phyloP scores from a whole-genome alignment of 176 grass and related monocot species.

The Oryza glaberrima region DNA sequence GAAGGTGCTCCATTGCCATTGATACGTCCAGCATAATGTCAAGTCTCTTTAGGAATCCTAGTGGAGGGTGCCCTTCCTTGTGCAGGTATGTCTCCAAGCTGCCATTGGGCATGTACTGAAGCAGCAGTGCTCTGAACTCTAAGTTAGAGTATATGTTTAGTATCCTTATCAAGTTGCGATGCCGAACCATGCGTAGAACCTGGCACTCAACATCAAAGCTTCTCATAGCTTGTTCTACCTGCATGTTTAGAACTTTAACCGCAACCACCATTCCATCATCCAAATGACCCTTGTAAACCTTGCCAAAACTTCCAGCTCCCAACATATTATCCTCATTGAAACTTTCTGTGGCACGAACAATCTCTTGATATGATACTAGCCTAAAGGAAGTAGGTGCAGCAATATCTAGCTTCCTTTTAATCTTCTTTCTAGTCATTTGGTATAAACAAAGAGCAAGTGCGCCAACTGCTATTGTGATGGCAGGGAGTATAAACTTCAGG shows the following conservation, averaged over 20 bases:
- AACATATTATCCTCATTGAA: not conserved
- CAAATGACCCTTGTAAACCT: constrained; percentile 9
- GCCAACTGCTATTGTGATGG: no score
- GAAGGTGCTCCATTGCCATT: constrained; percentile 16
- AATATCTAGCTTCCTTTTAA: not conserved
- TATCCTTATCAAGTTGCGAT: constrained; percentile 23
- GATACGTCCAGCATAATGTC: constrained; percentile 13
- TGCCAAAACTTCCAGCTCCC: constrained; percentile 8
- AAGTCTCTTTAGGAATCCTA: not conserved
- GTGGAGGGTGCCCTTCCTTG: not conserved
- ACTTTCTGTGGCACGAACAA: not conserved
- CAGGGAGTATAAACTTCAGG: no score
- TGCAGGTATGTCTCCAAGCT: constrained; percentile 6
- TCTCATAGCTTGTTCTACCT: not conserved
- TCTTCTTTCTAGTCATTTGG: not conserved
- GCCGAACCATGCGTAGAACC: not conserved
- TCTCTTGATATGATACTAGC: constrained; percentile 11
- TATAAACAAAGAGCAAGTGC: not conserved
- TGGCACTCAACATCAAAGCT: constrained; percentile 23
- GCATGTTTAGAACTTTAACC: constrained; percentile 18
- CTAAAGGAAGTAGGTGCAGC: no score
- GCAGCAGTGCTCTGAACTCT: constrained; percentile 14
- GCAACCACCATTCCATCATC: not conserved
- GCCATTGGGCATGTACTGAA: constrained; percentile 29
- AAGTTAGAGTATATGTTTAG: not conserved